These are phyloP conservation scores for Colletotrichum kahawae DNA, from an alignment of 2,329 filamentous ascomycete species.

Conservation along the genomic window DNA sequence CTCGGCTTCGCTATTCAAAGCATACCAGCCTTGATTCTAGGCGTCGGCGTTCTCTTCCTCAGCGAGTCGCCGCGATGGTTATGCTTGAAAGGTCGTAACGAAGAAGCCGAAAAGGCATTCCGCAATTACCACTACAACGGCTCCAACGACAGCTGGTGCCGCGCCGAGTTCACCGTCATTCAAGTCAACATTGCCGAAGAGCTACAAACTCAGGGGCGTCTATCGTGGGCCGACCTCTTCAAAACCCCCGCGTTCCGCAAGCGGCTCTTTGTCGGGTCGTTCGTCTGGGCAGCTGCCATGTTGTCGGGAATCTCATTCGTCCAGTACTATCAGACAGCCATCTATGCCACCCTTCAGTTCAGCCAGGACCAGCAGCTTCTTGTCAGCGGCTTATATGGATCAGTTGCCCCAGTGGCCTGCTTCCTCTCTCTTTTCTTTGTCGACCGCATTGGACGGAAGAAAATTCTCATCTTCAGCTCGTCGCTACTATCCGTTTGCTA, in stretches of 20 bases:
- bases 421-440: slow-evolving; percentile 43
- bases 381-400: slow-evolving; percentile 43
- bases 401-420: slow-evolving; percentile 41
- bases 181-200: slow-evolving; percentile 42
- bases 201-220: slow-evolving; percentile 26
- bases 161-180: slow-evolving; percentile 36
- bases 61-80: slow-evolving; percentile 42
- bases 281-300: slow-evolving; percentile 47
- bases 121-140: slow-evolving; percentile 38
- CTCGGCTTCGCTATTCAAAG: slow-evolving; percentile 42
- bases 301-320: slow-evolving; percentile 46
- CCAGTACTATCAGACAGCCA: slow-evolving; percentile 46
- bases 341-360: slow-evolving; percentile 44
- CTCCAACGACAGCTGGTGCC: slow-evolving; percentile 40
- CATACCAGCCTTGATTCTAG: slow-evolving; percentile 38
- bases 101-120: slow-evolving; percentile 39
- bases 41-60: slow-evolving; percentile 38
- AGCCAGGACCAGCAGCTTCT: slow-evolving; percentile 40
- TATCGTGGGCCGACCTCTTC: slow-evolving; percentile 38
- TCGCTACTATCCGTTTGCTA: slow-evolving; percentile 40
- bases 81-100: slow-evolving; percentile 37
- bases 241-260: slow-evolving; percentile 38
- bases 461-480: slow-evolving; percentile 40
- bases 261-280: slow-evolving; percentile 41
- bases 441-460: slow-evolving; percentile 39